Percentiles rank a stretch among this genome's conserved stretches.
These are phyloP conservation scores for Leucocoprinus sp. DNA, from an alignment of 768 basidiomycete species.

Conservation along the genomic window DNA sequence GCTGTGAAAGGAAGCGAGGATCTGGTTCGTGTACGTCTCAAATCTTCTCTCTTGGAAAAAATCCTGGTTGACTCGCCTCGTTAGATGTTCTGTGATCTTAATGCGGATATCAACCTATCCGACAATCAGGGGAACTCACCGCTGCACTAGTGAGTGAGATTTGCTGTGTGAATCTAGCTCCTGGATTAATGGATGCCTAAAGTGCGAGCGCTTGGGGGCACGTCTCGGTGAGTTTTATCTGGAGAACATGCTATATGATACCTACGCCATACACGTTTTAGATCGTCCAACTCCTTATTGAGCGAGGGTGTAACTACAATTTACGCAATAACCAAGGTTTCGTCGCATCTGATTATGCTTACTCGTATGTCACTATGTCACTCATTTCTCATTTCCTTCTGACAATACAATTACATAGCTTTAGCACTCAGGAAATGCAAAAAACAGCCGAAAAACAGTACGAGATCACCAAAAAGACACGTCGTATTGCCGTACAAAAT, in stretches of 20 bases:
- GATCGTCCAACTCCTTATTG: conserved; percentile 81
- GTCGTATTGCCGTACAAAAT: conserved; percentile 27
- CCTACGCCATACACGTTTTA: conserved; percentile 27
- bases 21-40: conserved; percentile 63
- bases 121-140: conserved; percentile 92
- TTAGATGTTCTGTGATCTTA: conserved; percentile 86
- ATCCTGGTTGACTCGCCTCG: background rate
- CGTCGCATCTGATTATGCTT: conserved; percentile 89
- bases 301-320: conserved; percentile 77
- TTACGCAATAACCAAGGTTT: conserved; percentile 88
- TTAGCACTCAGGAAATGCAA: conserved; percentile 71
- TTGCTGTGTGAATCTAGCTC: conserved; percentile 4
- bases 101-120: conserved; percentile 82
- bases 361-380: conserved; percentile 48
- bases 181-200: conserved; percentile 11
- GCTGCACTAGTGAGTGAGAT: conserved; percentile 72
- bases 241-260: background rate
- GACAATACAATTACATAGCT: conserved; percentile 30
- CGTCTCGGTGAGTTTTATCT: conserved; percentile 48
- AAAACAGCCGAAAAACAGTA: conserved; percentile 74
- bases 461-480: conserved; percentile 70
- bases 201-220: conserved; percentile 89
- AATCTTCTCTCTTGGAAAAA: background rate
- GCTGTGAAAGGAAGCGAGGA: conserved; percentile 86
- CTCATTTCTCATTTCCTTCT: background rate